Evolutionary conservation across 305 asterid genomes (phyloP).

Genomic region (Fraxinus ornus): DNA sequence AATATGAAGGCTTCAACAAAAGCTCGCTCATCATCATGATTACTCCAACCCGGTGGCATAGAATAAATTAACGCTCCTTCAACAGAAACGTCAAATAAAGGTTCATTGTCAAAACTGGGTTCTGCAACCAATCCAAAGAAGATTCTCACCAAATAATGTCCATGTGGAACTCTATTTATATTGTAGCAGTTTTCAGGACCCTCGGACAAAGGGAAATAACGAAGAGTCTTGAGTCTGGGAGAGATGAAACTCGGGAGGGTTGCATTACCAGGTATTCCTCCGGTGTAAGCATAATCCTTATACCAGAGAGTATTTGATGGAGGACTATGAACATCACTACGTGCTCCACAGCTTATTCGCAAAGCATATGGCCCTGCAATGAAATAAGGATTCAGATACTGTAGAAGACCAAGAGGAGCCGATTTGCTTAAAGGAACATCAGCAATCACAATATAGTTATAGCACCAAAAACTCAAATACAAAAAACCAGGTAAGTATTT

Average conservation of each 20-base stretch:
- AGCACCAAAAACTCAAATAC: not conserved
- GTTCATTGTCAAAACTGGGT: constrained; percentile 76
- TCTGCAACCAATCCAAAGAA: constrained; percentile 70
- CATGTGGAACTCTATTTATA: constrained; percentile 79
- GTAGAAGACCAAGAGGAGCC: not conserved
- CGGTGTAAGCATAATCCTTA: constrained; percentile 90
- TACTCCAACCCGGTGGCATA: constrained; percentile 93
- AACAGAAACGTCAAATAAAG: constrained; percentile 78
- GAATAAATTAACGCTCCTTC: constrained; percentile 89
- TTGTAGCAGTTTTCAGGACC: constrained; percentile 95
- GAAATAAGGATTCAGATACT: constrained; percentile 15
- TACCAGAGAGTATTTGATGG: constrained; percentile 79
- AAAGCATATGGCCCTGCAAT: constrained; percentile 74
- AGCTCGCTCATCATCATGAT: constrained; percentile 71
- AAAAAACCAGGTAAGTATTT: not conserved
- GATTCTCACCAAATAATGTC: constrained; percentile 76
- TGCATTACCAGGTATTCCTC: constrained; percentile 80
- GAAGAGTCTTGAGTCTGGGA: constrained; percentile 64
- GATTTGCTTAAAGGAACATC: constrained; percentile 1
- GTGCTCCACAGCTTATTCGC: constrained; percentile 97
- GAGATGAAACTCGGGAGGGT: constrained; percentile 65
- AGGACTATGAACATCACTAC: constrained; percentile 55
- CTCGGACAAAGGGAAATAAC: constrained; percentile 79
- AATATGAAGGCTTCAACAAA: constrained; percentile 73
- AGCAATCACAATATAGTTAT: not conserved